Evolutionary conservation across 345 rosid genomes (phyloP).

Genomic region (Kandelia obovata): DNA sequence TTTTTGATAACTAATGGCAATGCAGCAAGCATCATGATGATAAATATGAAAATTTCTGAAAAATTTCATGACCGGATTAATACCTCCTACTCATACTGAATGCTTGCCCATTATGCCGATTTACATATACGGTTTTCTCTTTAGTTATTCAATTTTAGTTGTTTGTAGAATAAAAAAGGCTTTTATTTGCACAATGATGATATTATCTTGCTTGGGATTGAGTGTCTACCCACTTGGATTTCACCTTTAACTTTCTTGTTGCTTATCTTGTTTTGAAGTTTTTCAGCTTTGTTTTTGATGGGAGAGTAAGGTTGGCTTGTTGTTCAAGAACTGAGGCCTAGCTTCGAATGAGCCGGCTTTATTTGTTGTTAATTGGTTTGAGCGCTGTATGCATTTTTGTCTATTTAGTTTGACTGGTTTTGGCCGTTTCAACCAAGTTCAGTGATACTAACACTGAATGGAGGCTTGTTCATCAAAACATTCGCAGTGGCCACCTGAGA

Average conservation of each 20-base stretch:
- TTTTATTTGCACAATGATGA: too few relatives aligned
- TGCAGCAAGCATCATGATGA: slow-evolving; percentile 15
- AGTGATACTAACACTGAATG: slow-evolving; percentile 24
- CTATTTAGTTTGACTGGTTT: too few relatives aligned
- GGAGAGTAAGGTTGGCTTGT: too few relatives aligned
- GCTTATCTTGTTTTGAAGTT: too few relatives aligned
- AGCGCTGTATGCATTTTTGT: neutral
- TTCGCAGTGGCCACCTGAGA: slow-evolving; percentile 62
- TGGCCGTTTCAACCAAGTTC: neutral
- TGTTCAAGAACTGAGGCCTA: too few relatives aligned
- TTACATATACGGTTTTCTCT: neutral
- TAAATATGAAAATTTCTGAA: neutral
- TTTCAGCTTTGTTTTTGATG: too few relatives aligned
- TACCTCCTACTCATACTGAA: slow-evolving; percentile 29
- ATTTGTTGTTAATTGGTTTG: neutral
- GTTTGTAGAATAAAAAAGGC: neutral
- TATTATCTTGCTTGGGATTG: too few relatives aligned
- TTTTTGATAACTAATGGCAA: neutral
- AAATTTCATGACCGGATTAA: slow-evolving; percentile 9
- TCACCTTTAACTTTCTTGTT: too few relatives aligned
- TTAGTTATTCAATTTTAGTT: neutral
- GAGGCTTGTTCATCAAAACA: slow-evolving; percentile 65
- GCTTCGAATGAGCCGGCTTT: neutral
- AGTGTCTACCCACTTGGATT: too few relatives aligned
- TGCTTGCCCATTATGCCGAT: neutral